Conservation (phyloP, 495 filamentous ascomycete species). For the Cenococcum geophilum region DNA sequence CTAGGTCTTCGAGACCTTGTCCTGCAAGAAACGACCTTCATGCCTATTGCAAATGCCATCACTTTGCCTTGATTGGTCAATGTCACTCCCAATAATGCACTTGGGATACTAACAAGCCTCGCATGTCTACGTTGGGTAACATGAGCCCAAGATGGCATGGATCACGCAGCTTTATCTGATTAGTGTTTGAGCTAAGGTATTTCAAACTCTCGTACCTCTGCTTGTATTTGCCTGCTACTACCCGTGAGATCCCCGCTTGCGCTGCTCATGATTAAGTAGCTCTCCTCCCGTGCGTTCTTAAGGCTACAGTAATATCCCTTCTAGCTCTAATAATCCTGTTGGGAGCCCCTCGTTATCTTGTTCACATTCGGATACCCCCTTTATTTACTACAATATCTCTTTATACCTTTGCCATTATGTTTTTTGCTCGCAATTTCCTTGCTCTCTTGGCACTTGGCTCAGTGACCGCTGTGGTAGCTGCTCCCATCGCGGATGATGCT, state of each 20-base stretch:
- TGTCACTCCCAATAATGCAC: neutral
- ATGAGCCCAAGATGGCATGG: neutral
- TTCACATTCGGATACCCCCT: neutral
- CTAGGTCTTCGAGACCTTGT: too few species aligned
- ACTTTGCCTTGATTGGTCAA: neutral
- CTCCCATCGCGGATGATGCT: neutral
- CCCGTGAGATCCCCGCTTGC: neutral
- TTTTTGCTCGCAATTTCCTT: neutral
- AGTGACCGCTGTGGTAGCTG: neutral
- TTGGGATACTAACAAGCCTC: neutral
- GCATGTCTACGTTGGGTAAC: neutral
- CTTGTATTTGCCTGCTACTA: too few species aligned
- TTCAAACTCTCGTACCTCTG: neutral
- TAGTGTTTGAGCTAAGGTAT: neutral
- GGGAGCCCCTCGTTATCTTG: neutral
- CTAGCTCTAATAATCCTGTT: neutral
- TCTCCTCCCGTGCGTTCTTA: neutral
- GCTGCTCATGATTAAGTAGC: neutral
- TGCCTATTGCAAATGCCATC: neutral
- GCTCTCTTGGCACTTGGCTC: neutral
- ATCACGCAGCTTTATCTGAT: neutral
- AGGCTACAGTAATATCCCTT: neutral
- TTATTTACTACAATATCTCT: neutral
- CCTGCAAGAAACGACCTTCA: too few species aligned
- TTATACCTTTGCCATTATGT: neutral